These are phyloP conservation scores for Elongisporangium undulatum DNA, from an alignment of 352 stramenopile species.

Conservation along the genomic window DNA sequence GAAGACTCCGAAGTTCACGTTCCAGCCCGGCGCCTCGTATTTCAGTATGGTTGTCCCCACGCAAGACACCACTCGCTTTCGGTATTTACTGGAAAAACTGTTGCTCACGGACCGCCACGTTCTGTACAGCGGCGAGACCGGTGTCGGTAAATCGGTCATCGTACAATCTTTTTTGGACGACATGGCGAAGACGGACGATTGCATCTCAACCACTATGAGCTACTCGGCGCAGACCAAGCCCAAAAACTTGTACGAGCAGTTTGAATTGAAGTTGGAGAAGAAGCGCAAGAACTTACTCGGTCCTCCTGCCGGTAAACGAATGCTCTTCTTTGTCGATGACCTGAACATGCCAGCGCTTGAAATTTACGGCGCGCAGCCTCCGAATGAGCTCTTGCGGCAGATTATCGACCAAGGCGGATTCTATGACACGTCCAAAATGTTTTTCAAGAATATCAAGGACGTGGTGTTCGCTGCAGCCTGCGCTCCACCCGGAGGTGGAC, in stretches of 20 bases:
- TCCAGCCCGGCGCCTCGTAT: slow-evolving; percentile 82
- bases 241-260: slow-evolving; percentile 77
- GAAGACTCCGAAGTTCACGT: slow-evolving; percentile 88
- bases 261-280: slow-evolving; percentile 81
- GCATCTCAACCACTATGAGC: slow-evolving; percentile 83
- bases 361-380: slow-evolving; percentile 90
- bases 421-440: slow-evolving; percentile 93
- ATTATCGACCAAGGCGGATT: slow-evolving; percentile 88
- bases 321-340: slow-evolving; percentile 91
- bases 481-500: slow-evolving; percentile 81
- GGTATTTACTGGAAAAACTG: slow-evolving; percentile 89
- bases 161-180: slow-evolving; percentile 89
- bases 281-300: slow-evolving; percentile 82
- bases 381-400: slow-evolving; percentile 90
- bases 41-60: slow-evolving; percentile 95
- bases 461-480: slow-evolving; percentile 82
- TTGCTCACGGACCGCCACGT: slow-evolving; percentile 81
- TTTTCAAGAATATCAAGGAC: slow-evolving; percentile 91
- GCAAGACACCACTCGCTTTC: slow-evolving; percentile 92
- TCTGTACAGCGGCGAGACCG: slow-evolving; percentile 89
- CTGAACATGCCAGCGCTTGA: slow-evolving; percentile 93
- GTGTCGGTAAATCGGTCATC: slow-evolving; percentile 93
- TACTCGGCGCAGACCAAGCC: slow-evolving; percentile 89
- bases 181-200: slow-evolving; percentile 79
- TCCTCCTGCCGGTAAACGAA: slow-evolving; percentile 65